Evolutionary conservation across 768 basidiomycete species (phyloP).

Genomic region (Leccinum imitatum): DNA sequence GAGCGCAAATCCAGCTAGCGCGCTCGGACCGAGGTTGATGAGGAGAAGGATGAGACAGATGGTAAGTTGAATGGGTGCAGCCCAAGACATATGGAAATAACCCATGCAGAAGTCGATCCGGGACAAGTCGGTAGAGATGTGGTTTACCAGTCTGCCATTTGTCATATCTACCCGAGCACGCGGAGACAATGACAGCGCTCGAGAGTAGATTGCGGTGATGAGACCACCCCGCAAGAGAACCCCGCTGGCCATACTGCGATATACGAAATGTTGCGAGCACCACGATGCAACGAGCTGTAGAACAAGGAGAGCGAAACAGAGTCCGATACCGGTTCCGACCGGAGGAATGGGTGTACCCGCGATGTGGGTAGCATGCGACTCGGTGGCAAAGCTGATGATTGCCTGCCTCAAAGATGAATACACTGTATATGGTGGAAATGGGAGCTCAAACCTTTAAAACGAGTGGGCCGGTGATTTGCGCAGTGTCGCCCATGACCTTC

Average conservation of each 20-base stretch:
- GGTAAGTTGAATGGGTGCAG: slow-evolving; percentile 55
- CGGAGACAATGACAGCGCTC: slow-evolving; percentile 72
- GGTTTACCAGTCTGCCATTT: slow-evolving; percentile 53
- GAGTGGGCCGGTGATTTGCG: slow-evolving; percentile 73
- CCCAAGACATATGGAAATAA: slow-evolving; percentile 63
- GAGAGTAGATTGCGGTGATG: slow-evolving; percentile 83
- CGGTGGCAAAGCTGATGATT: slow-evolving; percentile 67
- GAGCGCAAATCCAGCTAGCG: slow-evolving; percentile 55
- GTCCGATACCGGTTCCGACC: slow-evolving; percentile 64
- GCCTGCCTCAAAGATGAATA: slow-evolving; percentile 38
- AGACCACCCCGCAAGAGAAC: slow-evolving; percentile 82
- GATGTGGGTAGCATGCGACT: slow-evolving; percentile 54
- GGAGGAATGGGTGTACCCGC: slow-evolving; percentile 38
- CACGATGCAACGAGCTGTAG: slow-evolving; percentile 69
- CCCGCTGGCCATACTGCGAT: slow-evolving; percentile 46
- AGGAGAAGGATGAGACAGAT: slow-evolving; percentile 77
- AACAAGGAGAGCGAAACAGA: slow-evolving; percentile 64
- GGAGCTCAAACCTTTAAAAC: slow-evolving; percentile 66
- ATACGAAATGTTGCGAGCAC: slow-evolving; percentile 44
- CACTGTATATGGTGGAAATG: neutral
- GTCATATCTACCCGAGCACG: slow-evolving; percentile 77
- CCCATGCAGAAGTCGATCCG: slow-evolving; percentile 86
- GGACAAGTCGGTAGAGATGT: slow-evolving; percentile 75
- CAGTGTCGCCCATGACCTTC: slow-evolving; percentile 64
- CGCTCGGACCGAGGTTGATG: slow-evolving; percentile 64